phyloP scores from a whole-genome alignment of 805 yeast genomes.

The Cyberlindnera mrakii region DNA sequence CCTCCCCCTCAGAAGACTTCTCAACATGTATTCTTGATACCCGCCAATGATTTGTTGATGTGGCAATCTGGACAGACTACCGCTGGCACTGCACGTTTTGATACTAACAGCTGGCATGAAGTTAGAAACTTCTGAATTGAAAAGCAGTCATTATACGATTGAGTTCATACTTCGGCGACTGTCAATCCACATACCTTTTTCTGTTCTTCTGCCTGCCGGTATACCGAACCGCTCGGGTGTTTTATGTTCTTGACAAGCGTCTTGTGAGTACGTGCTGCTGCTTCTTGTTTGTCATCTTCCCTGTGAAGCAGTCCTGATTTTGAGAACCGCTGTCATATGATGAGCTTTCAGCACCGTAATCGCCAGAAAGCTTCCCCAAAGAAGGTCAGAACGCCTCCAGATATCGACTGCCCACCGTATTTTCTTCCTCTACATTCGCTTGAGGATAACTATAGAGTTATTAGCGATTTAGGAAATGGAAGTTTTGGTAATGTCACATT shows the following conservation, averaged over 20 bases:
- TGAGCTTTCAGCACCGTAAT: not conserved
- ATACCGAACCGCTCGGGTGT: too few species aligned
- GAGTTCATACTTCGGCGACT: too few species aligned
- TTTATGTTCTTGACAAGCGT: not conserved
- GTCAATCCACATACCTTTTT: too few species aligned
- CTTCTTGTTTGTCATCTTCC: not conserved
- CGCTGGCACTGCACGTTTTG: too few species aligned
- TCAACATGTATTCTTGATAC: too few species aligned
- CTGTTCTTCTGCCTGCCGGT: too few species aligned
- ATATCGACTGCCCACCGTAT: conserved; percentile 33
- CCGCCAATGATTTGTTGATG: too few species aligned
- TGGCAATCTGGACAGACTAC: too few species aligned
- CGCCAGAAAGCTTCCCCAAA: not conserved
- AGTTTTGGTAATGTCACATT: conserved; percentile 68
- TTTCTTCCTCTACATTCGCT: conserved; percentile 39
- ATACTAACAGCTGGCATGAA: too few species aligned
- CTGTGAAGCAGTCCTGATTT: not conserved
- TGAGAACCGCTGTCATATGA: not conserved
- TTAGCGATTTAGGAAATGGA: conserved; percentile 62
- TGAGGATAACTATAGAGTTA: conserved; percentile 38
- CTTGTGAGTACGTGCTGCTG: not conserved
- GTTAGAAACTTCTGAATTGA: too few species aligned
- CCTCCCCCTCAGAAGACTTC: too few species aligned
- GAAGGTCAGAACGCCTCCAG: conserved; percentile 27
- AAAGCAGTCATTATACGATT: too few species aligned